phyloP scores from a whole-genome alignment of 495 filamentous ascomycete genomes.

The Trichoderma reesei region DNA sequence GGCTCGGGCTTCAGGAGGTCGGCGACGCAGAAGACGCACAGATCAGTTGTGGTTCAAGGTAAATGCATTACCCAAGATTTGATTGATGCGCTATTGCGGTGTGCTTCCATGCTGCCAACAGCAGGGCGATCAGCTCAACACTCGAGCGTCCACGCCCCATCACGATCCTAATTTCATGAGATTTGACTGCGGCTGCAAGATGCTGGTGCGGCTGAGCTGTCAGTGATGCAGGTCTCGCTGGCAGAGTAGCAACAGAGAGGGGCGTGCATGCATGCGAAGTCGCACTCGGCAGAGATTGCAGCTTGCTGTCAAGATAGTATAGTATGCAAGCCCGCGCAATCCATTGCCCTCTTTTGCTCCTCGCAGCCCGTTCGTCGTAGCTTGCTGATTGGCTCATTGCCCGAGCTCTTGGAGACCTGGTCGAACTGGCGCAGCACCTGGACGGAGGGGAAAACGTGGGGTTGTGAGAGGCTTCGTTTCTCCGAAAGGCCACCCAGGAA shows the following conservation, averaged over 20 bases:
- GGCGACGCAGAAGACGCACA: not conserved
- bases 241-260: not conserved
- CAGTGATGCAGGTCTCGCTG: not conserved
- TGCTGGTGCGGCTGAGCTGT: constrained; percentile 2
- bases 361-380: not conserved
- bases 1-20: not conserved
- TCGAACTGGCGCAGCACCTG: too few relatives aligned
- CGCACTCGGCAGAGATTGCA: not conserved
- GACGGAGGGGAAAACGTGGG: constrained; percentile 6
- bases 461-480: not conserved
- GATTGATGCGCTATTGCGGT: not conserved
- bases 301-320: not conserved
- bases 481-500: not conserved
- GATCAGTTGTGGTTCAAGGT: not conserved
- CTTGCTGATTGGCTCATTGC: not conserved
- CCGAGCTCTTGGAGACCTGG: not conserved
- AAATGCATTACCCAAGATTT: not conserved
- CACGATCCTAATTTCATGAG: not conserved
- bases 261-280: not conserved
- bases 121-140: too few relatives aligned
- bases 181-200: constrained; percentile 1
- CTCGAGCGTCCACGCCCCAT: not conserved
- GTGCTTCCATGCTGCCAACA: not conserved
- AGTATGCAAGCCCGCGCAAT: not conserved
- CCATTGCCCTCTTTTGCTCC: not conserved